These are phyloP conservation scores for Naganishia antarctica DNA, from an alignment of 768 basidiomycete species.

Conservation along the genomic window DNA sequence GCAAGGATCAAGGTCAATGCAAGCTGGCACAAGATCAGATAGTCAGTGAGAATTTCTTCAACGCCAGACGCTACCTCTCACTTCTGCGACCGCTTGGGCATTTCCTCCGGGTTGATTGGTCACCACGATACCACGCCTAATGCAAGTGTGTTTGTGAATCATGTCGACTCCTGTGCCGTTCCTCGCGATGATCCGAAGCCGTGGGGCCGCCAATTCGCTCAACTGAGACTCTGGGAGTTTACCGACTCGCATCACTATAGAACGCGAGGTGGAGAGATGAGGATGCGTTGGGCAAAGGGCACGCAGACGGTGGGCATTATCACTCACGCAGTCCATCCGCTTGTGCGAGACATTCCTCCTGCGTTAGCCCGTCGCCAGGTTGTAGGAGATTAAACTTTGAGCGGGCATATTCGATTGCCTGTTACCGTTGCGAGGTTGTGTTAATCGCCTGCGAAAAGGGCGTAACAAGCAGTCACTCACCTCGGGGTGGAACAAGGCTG, in stretches of 20 bases:
- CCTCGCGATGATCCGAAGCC: conserved; percentile 33
- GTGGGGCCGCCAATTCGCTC: conserved; percentile 23
- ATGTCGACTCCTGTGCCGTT: conserved; percentile 40
- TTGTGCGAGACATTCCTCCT: conserved; percentile 32
- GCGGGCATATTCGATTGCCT: conserved; percentile 38
- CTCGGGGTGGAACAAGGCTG: conserved; percentile 37
- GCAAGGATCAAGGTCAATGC: conserved; percentile 34
- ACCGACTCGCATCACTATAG: conserved; percentile 36
- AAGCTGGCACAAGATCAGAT: conserved; percentile 30
- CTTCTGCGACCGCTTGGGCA: conserved; percentile 32
- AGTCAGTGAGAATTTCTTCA: neutral
- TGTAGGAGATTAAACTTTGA: conserved; percentile 32
- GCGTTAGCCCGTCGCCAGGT: conserved; percentile 26
- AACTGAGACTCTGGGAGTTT: conserved; percentile 28
- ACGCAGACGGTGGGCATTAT: neutral
- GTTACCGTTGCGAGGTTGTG: neutral
- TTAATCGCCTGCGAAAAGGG: no score
- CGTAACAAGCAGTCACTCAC: no score
- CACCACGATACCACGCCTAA: conserved; percentile 34
- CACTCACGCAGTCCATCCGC: conserved; percentile 38
- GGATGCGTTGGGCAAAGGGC: no score
- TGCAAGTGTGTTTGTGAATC: conserved; percentile 37
- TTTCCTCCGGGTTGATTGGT: conserved; percentile 44
- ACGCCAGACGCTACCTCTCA: conserved; percentile 11
- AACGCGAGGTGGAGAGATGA: no score